A percentile compares a stretch with the other conserved stretches of the same genome.
Conservation (phyloP, 768 basidiomycete genomes). For the Naganishia vaughanmartiniae region DNA sequence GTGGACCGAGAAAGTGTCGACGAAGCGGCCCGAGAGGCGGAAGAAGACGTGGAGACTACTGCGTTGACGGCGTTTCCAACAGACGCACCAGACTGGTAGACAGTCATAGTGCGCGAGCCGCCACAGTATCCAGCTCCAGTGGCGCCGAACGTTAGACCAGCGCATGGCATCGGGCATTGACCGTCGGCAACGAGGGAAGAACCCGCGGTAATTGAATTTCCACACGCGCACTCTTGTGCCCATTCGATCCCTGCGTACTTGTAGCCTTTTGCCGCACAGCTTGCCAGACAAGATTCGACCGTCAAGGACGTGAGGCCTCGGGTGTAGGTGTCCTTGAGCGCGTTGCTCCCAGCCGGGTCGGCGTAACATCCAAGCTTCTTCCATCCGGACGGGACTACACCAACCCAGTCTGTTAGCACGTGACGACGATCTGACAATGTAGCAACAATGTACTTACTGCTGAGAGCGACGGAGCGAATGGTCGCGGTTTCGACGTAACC, state of each 20-base stretch:
- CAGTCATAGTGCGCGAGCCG: constrained; percentile 33
- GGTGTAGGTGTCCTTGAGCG: constrained; percentile 43
- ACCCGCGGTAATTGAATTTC: constrained; percentile 63
- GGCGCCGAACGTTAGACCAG: constrained; percentile 44
- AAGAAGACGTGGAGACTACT: background rate
- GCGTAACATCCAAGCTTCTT: constrained; percentile 48
- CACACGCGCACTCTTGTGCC: constrained; percentile 53
- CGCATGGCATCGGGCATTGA: constrained; percentile 45
- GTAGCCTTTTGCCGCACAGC: constrained; percentile 62
- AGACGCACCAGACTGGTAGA: constrained; percentile 42
- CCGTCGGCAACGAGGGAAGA: constrained; percentile 35
- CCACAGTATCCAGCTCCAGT: constrained; percentile 45
- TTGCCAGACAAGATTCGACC: constrained; percentile 63
- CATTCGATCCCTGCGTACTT: constrained; percentile 29
- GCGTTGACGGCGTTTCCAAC: constrained; percentile 13
- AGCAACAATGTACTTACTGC: background rate
- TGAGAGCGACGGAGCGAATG: constrained; percentile 5
- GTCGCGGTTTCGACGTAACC: constrained; percentile 12
- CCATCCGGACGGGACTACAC: constrained; percentile 45
- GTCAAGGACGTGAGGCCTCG: constrained; percentile 57
- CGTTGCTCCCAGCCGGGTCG: constrained; percentile 45
- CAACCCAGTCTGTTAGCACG: background rate
- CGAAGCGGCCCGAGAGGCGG: background rate
- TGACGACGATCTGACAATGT: background rate
- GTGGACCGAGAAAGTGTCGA: background rate